Base-by-base conservation (phyloP, 2,329 filamentous ascomycete species). In the Phialemonium atrogriseum region DNA sequence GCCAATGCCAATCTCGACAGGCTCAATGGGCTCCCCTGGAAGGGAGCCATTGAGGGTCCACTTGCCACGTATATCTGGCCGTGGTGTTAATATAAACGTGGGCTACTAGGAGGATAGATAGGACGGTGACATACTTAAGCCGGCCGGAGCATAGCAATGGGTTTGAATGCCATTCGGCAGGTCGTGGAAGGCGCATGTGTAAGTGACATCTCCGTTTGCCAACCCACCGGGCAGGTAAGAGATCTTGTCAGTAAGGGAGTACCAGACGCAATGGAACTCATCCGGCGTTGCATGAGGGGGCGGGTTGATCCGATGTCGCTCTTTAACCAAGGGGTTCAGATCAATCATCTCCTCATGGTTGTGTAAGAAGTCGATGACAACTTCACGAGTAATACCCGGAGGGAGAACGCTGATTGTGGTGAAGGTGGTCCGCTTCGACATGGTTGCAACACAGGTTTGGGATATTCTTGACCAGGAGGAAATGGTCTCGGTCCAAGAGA, bases 341-440 rank as follows among this genome's bases (percentile, higher is more conserved):
- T 89, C 80, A 48, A 94, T 93, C 80, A 94, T 93, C 45, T 78
- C 78, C 30, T 69, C 55, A 58, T 93, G 85, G 54, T 81, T 70
- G 54, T 86, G 84, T 19, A 94, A 75, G 43, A 84, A 84, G 33
- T 74, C 67, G 41, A 93, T 54, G 24, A 84, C 84, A n/a, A 73
- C 69, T 43, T 80, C 68, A 33, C 84, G 74, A 28, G 75, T 66
- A 42, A 91, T 71, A 44, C 66, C 64, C 3, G 71, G 45, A 7
- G 87, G 86, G 19, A 94, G 68, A 12, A 85, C 81, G 17, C 84
- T 91, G 45, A 88, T 76, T 27, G 75, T 82, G 23, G 84, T 91
- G 60, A 88, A 86, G 19, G 76, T 66, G 11, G 70, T 75, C 41
- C 77, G 70, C 58, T 78, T 84, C 28, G 75, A 75, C 80, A 87